Conservation (phyloP, 2,329 filamentous ascomycete genomes). For the Neopestalotiopsis sp. region DNA sequence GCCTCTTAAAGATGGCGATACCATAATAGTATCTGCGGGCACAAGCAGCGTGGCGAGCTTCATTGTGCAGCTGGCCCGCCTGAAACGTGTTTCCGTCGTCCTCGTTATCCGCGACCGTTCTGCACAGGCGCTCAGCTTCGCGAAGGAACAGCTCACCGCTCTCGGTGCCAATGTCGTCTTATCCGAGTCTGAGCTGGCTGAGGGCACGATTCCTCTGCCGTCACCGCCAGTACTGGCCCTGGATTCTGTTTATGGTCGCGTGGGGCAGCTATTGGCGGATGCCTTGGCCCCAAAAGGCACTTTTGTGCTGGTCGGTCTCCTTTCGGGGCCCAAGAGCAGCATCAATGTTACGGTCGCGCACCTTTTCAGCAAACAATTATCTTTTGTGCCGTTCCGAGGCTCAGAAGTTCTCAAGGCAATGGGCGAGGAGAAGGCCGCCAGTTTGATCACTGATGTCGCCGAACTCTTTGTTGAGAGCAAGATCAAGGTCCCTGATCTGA, state of each 20-base stretch:
- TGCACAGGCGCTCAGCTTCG: neutral
- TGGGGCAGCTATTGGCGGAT: constrained; percentile 16
- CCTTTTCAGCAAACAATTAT: constrained; percentile 22
- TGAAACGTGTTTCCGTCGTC: neutral
- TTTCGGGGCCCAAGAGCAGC: constrained; percentile 10
- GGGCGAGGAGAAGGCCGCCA: constrained; percentile 12
- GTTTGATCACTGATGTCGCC: constrained; percentile 16
- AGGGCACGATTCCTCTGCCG: neutral
- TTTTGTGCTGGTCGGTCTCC: constrained; percentile 18
- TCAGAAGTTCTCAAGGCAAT: constrained; percentile 41
- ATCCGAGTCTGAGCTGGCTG: constrained; percentile 16
- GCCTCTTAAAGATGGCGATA: constrained; percentile 29
- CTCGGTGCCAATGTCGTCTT: constrained; percentile 18
- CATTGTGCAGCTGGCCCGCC: constrained; percentile 17
- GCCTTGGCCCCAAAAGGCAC: constrained; percentile 15
- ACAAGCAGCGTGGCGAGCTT: constrained; percentile 22
- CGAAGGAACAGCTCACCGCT: neutral
- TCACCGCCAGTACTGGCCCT: constrained; percentile 11
- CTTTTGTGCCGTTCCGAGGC: constrained; percentile 39
- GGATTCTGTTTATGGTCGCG: constrained; percentile 19
- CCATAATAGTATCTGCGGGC: constrained; percentile 18
- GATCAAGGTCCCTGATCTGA: constrained; percentile 12
- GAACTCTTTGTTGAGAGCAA: constrained; percentile 11
- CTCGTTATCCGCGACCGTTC: constrained; percentile 14
- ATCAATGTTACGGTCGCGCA: constrained; percentile 13